phyloP scores from a whole-genome alignment of 805 yeast genomes.

The Starmerella floris region DNA sequence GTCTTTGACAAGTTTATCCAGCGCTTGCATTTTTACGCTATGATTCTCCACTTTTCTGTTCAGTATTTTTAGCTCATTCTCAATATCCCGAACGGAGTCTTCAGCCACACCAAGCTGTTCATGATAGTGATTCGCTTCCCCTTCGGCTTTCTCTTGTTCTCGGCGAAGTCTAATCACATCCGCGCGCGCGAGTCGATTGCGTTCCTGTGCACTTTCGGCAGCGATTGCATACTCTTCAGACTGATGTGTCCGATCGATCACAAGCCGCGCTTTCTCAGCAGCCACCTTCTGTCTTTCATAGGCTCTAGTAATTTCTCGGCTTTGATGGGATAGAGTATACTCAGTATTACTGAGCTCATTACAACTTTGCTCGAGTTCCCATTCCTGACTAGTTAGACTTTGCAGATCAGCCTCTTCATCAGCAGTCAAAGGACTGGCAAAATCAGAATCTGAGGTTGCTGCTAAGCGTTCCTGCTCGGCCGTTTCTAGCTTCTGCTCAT shows the following conservation, averaged over 20 bases:
- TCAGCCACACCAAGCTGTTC: neutral
- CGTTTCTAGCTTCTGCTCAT: neutral
- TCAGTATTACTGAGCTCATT: neutral
- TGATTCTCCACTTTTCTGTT: slow-evolving; percentile 1
- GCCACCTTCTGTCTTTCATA: neutral
- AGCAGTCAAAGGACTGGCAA: neutral
- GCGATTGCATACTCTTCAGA: neutral
- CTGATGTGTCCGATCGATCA: neutral
- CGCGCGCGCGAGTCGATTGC: neutral
- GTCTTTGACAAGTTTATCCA: neutral
- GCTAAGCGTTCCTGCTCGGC: neutral
- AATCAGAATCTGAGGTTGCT: neutral
- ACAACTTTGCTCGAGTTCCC: neutral
- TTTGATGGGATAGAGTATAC: neutral
- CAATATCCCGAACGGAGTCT: neutral
- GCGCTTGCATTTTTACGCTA: slow-evolving; percentile 2
- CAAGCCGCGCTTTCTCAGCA: neutral
- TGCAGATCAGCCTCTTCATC: neutral
- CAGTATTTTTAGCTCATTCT: neutral
- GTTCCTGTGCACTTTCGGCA: neutral
- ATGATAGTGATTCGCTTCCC: neutral
- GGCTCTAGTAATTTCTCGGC: neutral
- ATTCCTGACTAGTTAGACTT: neutral
- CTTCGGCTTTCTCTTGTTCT: neutral
- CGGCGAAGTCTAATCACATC: neutral